Conservation (phyloP, 2,329 filamentous ascomycete genomes). For the Penicillium brevicompactum region DNA sequence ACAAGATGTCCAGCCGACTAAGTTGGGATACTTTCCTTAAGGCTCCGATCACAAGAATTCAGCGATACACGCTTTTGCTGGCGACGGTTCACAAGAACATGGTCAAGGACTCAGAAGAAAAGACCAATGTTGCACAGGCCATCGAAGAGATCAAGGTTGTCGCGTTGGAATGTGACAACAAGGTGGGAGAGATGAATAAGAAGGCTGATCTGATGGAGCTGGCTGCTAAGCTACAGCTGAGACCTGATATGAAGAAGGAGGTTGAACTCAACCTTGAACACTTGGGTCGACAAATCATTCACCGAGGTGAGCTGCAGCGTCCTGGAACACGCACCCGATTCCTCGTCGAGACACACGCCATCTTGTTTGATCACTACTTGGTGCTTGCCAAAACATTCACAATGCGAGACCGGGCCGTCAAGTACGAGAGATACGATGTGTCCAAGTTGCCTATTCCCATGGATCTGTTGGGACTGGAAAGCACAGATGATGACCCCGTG, state of each 20-base stretch:
- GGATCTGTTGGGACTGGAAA: conserved; percentile 91
- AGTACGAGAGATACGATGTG: conserved; percentile 84
- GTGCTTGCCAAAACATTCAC: conserved; percentile 82
- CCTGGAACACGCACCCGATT: conserved; percentile 86
- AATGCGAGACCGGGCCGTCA: conserved; percentile 69
- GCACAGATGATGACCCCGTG: conserved; percentile 86
- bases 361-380: conserved; percentile 95
- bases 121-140: conserved; percentile 76
- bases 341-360: conserved; percentile 90
- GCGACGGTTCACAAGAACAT: conserved; percentile 83
- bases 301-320: conserved; percentile 84
- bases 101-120: conserved; percentile 82
- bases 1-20: conserved; percentile 78
- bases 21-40: conserved; percentile 96
- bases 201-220: conserved; percentile 88
- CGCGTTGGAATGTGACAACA: conserved; percentile 85
- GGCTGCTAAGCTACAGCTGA: conserved; percentile 76
- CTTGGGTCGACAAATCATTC: conserved; percentile 86
- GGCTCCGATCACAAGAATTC: conserved; percentile 85
- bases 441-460: conserved; percentile 95
- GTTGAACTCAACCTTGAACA: conserved; percentile 90
- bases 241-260: conserved; percentile 80
- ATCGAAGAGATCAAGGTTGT: conserved; percentile 91
- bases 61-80: conserved; percentile 84
- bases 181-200: conserved; percentile 88